These are phyloP conservation scores for Rhizoctonia solani DNA, from an alignment of 1,284 basidiomycete species.

Conservation along the genomic window DNA sequence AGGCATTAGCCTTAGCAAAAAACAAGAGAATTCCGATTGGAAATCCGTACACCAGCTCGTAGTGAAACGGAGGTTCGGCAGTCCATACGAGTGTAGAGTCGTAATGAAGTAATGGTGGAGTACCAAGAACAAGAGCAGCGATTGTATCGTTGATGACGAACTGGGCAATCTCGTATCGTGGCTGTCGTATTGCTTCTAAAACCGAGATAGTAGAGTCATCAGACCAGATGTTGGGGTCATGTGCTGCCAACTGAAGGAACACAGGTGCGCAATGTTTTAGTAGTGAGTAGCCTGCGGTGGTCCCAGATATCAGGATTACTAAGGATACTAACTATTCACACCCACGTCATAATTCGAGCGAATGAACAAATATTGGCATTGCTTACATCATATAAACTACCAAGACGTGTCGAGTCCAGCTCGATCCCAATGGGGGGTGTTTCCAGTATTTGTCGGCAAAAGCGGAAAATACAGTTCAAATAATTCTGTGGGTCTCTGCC, in stretches of 20 bases:
- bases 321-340: neutral
- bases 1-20: neutral
- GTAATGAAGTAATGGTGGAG: constrained; percentile 1
- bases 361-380: neutral
- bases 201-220: constrained; percentile 7
- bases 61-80: neutral
- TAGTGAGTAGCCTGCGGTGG: neutral
- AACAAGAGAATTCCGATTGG: neutral
- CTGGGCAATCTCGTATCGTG: neutral
- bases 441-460: neutral
- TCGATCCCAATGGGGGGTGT: neutral
- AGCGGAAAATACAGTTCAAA: neutral
- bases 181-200: neutral
- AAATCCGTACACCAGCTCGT: neutral
- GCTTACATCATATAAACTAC: neutral
- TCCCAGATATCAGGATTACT: neutral
- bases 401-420: neutral
- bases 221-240: constrained; percentile 7
- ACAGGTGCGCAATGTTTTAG: neutral
- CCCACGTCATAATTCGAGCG: neutral
- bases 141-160: constrained; percentile 11
- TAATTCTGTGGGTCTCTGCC: neutral
- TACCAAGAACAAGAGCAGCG: neutral
- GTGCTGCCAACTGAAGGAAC: neutral
- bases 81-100: neutral